Percentiles rank a stretch among this genome's conserved stretches.
Evolutionary conservation across 768 basidiomycete species (phyloP).

Genomic region (Tephrocybe sp.): DNA sequence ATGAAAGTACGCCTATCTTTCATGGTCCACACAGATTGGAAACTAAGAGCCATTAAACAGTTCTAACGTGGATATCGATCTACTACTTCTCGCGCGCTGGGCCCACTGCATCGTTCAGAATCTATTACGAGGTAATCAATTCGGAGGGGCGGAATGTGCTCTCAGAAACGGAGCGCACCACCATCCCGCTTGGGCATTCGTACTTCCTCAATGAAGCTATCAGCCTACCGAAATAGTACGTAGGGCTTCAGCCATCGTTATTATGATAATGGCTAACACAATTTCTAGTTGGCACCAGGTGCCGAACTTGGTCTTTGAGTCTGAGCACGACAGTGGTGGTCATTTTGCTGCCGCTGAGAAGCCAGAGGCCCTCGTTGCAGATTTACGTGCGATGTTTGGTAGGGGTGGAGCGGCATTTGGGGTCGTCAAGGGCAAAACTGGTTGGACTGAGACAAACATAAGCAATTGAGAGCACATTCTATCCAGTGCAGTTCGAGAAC

Average conservation of each 20-base stretch:
- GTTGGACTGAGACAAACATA: slow-evolving; percentile 14
- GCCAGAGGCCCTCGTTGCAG: slow-evolving; percentile 38
- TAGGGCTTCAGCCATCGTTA: neutral
- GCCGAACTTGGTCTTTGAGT: slow-evolving; percentile 23
- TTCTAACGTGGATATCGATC: slow-evolving; percentile 60
- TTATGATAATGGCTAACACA: too few relatives aligned
- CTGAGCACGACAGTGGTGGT: slow-evolving; percentile 39
- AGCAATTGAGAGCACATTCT: neutral
- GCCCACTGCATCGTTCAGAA: slow-evolving; percentile 54
- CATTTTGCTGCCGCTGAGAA: slow-evolving; percentile 46
- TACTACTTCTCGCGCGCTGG: slow-evolving; percentile 62
- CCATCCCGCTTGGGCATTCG: slow-evolving; percentile 47
- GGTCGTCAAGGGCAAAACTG: slow-evolving; percentile 32
- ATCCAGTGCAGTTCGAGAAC: too few relatives aligned
- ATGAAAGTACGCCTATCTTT: slow-evolving; percentile 38
- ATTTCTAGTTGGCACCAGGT: slow-evolving; percentile 23
- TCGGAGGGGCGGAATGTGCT: slow-evolving; percentile 6
- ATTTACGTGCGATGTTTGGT: slow-evolving; percentile 46
- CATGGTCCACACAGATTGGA: neutral
- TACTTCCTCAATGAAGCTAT: slow-evolving; percentile 47
- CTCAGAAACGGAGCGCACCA: slow-evolving; percentile 9
- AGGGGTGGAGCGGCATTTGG: slow-evolving; percentile 38
- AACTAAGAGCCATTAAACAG: slow-evolving; percentile 25
- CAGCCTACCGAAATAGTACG: slow-evolving; percentile 23
- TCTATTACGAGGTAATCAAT: slow-evolving; percentile 50